Evolutionary conservation across 2,329 filamentous ascomycete species (phyloP), one percentile per base, ranked within the genome.

Genomic region (Fusarium zealandicum): DNA sequence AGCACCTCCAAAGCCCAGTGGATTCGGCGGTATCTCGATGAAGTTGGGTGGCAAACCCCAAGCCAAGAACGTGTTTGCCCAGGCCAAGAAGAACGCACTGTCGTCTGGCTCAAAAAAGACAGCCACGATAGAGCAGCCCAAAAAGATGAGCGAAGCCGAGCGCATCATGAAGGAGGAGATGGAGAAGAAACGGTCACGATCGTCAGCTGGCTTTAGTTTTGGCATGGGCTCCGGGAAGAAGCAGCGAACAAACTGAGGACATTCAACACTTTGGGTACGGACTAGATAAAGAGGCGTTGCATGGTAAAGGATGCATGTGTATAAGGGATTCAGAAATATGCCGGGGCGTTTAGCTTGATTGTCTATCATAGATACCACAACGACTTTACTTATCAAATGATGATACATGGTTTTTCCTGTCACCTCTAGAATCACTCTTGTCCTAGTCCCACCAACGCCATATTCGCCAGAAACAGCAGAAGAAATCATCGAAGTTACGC

Each of bases 141-240:
- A 90, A 79, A 95, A 90, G 67, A 93, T 96, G 83, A 93, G 90
- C 67, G 91, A 96, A 70, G 89, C 88, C 3, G 92, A 93, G 74
- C 83, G 89, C 46, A 96, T 95, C 67, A 96, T 96, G 92, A 90
- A 89, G 73, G 88, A 90, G 65, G 90, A 93, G 69, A 81, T 91
- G 73, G 89, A 92, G 65, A 80, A 82, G 60, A 92, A 92, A 70
- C 80, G 87, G 49, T 74, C 79, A 28, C 77, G 84, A 40, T 81
- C 79, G 9, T 70, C 70, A 4, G 72, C 72, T 1, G 80, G 80
- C 0, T 78, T 78, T 45, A 75, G 74, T 1, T 78, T 78, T 45
- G 76, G 74, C 14, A 79, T 78, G 39, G 72, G 76, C 6, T 73
- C 77, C 1, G 73, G 74, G 41, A 87, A 87, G 74, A 84, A 81